Evolutionary conservation across 2,329 filamentous ascomycete species (phyloP).

Genomic region (Alternaria angustiovoidea): DNA sequence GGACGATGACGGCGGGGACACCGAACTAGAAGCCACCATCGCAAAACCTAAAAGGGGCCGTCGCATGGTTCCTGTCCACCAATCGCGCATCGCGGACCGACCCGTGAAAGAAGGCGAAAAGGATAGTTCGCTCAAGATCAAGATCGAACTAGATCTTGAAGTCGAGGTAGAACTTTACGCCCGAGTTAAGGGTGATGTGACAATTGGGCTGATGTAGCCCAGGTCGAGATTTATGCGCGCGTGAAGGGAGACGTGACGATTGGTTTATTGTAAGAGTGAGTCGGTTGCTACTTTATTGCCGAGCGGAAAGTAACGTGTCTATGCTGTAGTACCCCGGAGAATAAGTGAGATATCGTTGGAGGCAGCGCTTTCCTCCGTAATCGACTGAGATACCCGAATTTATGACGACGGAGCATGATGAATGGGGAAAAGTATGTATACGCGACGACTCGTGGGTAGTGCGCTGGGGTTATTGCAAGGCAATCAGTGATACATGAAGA

Average conservation of each 20-base stretch:
- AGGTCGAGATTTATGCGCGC: conserved; percentile 53
- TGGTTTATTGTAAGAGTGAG: conserved; percentile 49
- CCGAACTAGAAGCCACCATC: conserved; percentile 4
- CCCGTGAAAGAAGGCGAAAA: conserved; percentile 45
- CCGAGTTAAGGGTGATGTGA: conserved; percentile 44
- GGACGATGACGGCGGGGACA: conserved; percentile 14
- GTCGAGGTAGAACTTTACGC: conserved; percentile 46
- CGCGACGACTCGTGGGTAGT: background rate
- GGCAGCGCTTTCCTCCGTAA: background rate
- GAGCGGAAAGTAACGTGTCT: background rate
- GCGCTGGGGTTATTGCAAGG: background rate
- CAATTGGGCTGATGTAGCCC: conserved; percentile 42
- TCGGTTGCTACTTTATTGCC: background rate
- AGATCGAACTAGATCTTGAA: conserved; percentile 53
- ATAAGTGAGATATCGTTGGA: fast-evolving
- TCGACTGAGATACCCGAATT: background rate
- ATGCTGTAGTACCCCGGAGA: background rate
- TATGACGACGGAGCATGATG: background rate
- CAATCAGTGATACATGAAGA: background rate
- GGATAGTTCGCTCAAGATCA: conserved; percentile 53
- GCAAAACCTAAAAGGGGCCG: conserved; percentile 7
- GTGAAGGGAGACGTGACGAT: conserved; percentile 50
- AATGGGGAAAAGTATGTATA: background rate
- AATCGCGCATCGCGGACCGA: conserved; percentile 52
- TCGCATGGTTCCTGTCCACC: conserved; percentile 41